Conservation (phyloP, 2,329 filamentous ascomycete species). For the Scedosporium minutisporum region DNA sequence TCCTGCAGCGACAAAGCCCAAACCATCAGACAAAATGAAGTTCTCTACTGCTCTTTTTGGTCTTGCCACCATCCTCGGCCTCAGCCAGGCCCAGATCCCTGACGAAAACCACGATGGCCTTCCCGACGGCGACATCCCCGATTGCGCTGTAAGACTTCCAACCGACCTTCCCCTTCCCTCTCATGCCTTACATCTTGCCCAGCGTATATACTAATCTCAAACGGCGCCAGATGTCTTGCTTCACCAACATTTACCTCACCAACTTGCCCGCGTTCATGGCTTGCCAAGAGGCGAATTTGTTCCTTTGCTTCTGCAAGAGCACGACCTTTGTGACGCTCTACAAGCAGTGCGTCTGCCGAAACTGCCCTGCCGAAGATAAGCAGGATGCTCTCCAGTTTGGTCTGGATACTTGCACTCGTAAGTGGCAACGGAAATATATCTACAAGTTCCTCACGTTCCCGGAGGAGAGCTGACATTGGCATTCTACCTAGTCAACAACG, state of each 20-base stretch:
- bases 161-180: neutral
- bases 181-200: too few relatives aligned
- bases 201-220: too few relatives aligned
- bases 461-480: neutral
- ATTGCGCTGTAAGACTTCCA: neutral
- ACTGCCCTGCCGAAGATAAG: neutral
- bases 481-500: neutral
- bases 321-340: neutral
- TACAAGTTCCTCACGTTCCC: neutral
- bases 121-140: neutral
- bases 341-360: neutral
- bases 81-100: neutral
- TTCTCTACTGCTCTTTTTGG: neutral
- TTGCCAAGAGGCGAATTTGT: conserved; percentile 1
- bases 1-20: neutral
- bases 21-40: conserved; percentile 2
- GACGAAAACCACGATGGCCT: neutral
- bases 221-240: neutral
- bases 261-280: neutral
- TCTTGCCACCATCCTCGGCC: neutral
- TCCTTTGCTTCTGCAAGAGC: conserved; percentile 3
- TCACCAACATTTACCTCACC: neutral
- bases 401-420: neutral
- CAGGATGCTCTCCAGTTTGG: neutral
- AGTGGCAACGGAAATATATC: neutral